A percentile compares a stretch with the other conserved stretches of the same genome.
phyloP scores from a whole-genome alignment of 257 asterid species.

The Anisodus acutangulus region DNA sequence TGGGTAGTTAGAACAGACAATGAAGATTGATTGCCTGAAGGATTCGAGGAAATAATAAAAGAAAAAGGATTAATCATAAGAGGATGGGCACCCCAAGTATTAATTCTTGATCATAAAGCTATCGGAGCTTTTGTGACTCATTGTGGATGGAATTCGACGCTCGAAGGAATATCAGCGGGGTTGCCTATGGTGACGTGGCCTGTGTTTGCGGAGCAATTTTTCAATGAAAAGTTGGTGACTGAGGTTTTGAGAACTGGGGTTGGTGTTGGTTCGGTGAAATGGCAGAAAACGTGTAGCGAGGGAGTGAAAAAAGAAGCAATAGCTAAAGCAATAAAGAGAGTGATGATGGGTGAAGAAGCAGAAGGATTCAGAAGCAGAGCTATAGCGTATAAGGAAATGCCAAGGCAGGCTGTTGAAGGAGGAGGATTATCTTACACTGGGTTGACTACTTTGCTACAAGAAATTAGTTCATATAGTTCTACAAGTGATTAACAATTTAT shows the following conservation, averaged over 20 bases:
- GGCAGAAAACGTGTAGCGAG: not conserved
- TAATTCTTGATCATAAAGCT: slow-evolving; percentile 33
- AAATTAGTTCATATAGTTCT: slow-evolving; percentile 32
- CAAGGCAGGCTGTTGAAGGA: slow-evolving; percentile 43
- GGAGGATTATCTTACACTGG: slow-evolving; percentile 56
- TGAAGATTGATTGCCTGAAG: not conserved
- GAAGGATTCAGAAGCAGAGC: slow-evolving; percentile 50
- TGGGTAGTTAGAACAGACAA: slow-evolving; percentile 31
- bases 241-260: slow-evolving; percentile 31
- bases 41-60: slow-evolving; percentile 29
- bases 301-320: slow-evolving; percentile 41
- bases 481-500: not conserved
- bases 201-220: slow-evolving; percentile 26
- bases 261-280: slow-evolving; percentile 16
- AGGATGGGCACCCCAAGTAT: slow-evolving; percentile 39
- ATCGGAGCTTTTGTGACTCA: slow-evolving; percentile 34
- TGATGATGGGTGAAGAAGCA: slow-evolving; percentile 44
- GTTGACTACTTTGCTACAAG: slow-evolving; percentile 43
- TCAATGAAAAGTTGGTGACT: slow-evolving; percentile 32
- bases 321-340: slow-evolving; percentile 31
- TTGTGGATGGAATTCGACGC: slow-evolving; percentile 35
- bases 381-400: slow-evolving; percentile 38
- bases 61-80: slow-evolving; percentile 31
- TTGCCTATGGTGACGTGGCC: slow-evolving; percentile 36
- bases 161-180: slow-evolving; percentile 33